Evolutionary conservation across 2,329 filamentous ascomycete genomes (phyloP).

Genomic region (Rhynchosporium agropyri): DNA sequence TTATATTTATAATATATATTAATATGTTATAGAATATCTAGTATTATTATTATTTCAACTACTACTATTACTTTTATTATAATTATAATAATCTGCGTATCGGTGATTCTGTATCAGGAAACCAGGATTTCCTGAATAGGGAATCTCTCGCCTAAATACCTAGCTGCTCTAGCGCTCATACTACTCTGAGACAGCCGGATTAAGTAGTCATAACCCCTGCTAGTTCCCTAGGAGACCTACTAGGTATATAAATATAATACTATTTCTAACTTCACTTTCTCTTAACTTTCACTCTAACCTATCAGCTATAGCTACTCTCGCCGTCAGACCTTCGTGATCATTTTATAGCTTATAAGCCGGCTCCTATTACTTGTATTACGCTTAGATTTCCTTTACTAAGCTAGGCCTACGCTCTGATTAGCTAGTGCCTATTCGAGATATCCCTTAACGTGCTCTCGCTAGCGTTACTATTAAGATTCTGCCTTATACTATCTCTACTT

Average conservation of each 20-base stretch:
- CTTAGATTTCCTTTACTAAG: slow-evolving; percentile 1
- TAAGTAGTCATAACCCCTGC: slow-evolving; percentile 3
- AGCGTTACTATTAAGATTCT: slow-evolving; percentile 2
- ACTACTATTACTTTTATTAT: no score
- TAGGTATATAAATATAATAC: not conserved
- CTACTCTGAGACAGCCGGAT: slow-evolving; percentile 3
- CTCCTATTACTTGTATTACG: slow-evolving; percentile 1
- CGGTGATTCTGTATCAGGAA: no score
- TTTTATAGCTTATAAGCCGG: not conserved
- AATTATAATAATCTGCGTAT: no score
- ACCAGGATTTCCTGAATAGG: no score
- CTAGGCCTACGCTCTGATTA: slow-evolving; percentile 8
- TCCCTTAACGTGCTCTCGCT: slow-evolving; percentile 7
- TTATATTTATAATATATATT: no score
- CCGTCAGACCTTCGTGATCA: not conserved
- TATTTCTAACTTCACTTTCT: slow-evolving; percentile 4
- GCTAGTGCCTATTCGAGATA: not conserved
- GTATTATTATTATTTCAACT: no score
- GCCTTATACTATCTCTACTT: not conserved
- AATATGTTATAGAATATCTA: no score
- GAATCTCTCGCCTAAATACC: not conserved
- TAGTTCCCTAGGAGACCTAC: not conserved
- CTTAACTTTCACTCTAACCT: not conserved
- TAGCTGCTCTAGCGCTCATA: slow-evolving; percentile 8
- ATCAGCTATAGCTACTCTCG: not conserved